Evolutionary conservation across 2,329 filamentous ascomycete species (phyloP).

Genomic region (Stachybotrys echinatus): DNA sequence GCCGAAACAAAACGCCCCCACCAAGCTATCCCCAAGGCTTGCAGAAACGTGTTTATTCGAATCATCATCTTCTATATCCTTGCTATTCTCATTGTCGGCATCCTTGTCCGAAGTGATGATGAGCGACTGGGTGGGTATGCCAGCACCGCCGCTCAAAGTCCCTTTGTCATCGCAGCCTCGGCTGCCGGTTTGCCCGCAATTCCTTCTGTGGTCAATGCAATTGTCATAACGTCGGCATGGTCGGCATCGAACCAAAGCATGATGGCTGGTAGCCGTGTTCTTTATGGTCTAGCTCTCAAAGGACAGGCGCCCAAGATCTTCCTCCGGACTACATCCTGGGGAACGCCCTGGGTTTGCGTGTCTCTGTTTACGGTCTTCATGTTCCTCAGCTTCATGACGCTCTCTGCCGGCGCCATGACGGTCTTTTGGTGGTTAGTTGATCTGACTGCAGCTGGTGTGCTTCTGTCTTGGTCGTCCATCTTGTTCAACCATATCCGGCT

Average conservation of each 20-base stretch:
- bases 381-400: constrained; percentile 51
- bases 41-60: constrained; percentile 52
- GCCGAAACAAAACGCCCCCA: constrained; percentile 53
- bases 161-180: constrained; percentile 68
- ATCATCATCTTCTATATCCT: constrained; percentile 59
- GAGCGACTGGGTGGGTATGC: constrained; percentile 44
- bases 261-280: constrained; percentile 51
- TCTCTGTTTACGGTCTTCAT: constrained; percentile 48
- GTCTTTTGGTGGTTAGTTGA: constrained; percentile 63
- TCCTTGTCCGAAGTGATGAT: constrained; percentile 55
- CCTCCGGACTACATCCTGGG: constrained; percentile 53
- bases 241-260: constrained; percentile 66
- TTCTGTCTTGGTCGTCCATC: constrained; percentile 59
- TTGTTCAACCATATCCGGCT: constrained; percentile 56
- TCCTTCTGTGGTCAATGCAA: constrained; percentile 69
- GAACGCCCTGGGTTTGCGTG: constrained; percentile 57
- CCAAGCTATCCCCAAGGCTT: constrained; percentile 47
- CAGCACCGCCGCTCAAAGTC: constrained; percentile 34
- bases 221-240: constrained; percentile 68
- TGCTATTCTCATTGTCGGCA: constrained; percentile 65
- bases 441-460: constrained; percentile 55
- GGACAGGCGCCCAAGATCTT: constrained; percentile 53
- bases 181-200: constrained; percentile 63
- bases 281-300: constrained; percentile 56
- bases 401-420: constrained; percentile 52